Evolutionary conservation across 148 eudicot species (phyloP), one percentile per base, ranked within the genome.

Genomic region (Silene conica): DNA sequence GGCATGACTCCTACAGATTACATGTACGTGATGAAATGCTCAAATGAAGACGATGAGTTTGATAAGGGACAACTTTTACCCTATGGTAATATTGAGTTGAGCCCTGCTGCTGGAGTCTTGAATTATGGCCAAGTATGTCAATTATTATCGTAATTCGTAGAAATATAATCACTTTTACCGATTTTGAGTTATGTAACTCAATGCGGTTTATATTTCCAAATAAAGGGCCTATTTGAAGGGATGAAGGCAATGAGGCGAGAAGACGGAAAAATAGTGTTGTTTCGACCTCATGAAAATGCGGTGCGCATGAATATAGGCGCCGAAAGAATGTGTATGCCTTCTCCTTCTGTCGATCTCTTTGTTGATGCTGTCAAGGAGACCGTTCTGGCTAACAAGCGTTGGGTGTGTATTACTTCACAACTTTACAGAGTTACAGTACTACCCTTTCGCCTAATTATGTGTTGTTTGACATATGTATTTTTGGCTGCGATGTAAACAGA

Each of bases 261-360:
- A 25, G 76, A 80, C 26, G 85, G 83, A 15, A 54, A 70, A 13
- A 21, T 85, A 9, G 71, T 75, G 10, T 34, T 85, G 31, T 85
- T 85, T 43, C 74, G 87, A 0, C 83, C 85, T 6, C 78, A 80
- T 11, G 74, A 82, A 66, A 85, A 85, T 73, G 87, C 85, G 2
- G 13, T 75, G 18, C 78, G 87, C 20, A 80, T 85, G 85, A 60
- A 74, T 43, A 21, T 59, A 14, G 87, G 85, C 6, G 87, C 87
- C 18, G 80, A 85, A 23, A 80, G 85, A 60, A 64, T 85, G 83
- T 85, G 85, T 70, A 85, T 85, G 87, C 87, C 83, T 2, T 77
- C 76, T 11, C 87, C 87, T 61, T 77, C 87, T 7, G 72, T 82
- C 34, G 83, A 85, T 31, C 87, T 75, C 22, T 85, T 85, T 74